These are phyloP conservation scores for Juncus effusus DNA, from an alignment of 176 grass and related monocot genomes.

Conservation along the genomic window DNA sequence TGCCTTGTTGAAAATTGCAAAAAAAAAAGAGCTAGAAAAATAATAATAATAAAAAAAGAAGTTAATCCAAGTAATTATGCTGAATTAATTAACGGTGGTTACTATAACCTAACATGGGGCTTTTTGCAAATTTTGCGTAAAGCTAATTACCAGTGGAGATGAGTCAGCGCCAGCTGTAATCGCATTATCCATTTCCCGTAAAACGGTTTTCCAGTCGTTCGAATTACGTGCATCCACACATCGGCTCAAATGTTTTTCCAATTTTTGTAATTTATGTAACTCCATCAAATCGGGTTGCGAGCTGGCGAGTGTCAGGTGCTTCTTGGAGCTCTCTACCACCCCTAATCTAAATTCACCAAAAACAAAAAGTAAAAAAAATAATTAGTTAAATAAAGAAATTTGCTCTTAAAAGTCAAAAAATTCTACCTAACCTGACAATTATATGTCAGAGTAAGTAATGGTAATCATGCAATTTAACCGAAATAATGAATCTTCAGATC, in stretches of 20 bases:
- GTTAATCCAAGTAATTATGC: no score
- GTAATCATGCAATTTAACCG: conserved; percentile 4
- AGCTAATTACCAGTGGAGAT: conserved; percentile 71
- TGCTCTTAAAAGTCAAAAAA: conserved; percentile 5
- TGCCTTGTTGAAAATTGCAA: no score
- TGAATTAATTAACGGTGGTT: no score
- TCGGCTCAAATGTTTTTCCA: conserved; percentile 80
- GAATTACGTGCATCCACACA: conserved; percentile 61
- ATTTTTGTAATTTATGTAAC: conserved; percentile 67
- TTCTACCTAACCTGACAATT: background rate
- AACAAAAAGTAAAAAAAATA: conserved; percentile 15
- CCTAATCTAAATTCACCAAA: conserved; percentile 57
- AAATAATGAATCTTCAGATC: background rate
- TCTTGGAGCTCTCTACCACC: conserved; percentile 78
- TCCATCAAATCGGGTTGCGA: conserved; percentile 73
- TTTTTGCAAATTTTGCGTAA: no score
- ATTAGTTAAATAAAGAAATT: conserved; percentile 8
- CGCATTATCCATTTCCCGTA: conserved; percentile 69
- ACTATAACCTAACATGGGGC: no score
- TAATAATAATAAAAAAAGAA: no score
- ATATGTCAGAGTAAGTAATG: conserved; percentile 8
- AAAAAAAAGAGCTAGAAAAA: no score
- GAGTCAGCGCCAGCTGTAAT: conserved; percentile 84
- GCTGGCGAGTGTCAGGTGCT: conserved; percentile 53
- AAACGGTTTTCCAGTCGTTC: conserved; percentile 73